These are phyloP conservation scores for Phialophora tarda DNA, from an alignment of 2,329 filamentous ascomycete species.

Conservation along the genomic window DNA sequence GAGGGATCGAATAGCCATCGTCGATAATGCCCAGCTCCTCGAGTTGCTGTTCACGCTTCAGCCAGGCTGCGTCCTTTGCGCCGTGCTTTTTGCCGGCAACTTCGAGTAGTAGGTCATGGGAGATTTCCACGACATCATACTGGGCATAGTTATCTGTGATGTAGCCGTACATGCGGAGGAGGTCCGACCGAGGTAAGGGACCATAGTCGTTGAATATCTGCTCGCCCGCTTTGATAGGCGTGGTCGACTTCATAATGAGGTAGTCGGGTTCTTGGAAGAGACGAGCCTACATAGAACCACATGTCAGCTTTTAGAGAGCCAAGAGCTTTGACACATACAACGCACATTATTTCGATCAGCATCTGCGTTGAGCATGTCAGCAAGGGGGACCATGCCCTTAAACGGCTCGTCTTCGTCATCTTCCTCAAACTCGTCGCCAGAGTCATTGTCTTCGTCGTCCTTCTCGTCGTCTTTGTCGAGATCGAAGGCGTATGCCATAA, in stretches of 20 bases:
- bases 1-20: conserved; percentile 70
- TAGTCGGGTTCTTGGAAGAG: conserved; percentile 64
- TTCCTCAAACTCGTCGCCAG: conserved; percentile 33
- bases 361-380: conserved; percentile 87
- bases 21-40: conserved; percentile 70
- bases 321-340: conserved; percentile 47
- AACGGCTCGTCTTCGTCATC: conserved; percentile 52
- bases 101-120: conserved; percentile 63
- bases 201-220: conserved; percentile 92
- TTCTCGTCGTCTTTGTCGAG: conserved; percentile 52
- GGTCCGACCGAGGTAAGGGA: conserved; percentile 78
- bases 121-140: conserved; percentile 83
- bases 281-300: conserved; percentile 49
- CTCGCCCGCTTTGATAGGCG: conserved; percentile 70
- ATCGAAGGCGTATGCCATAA: conserved; percentile 94
- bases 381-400: conserved; percentile 79
- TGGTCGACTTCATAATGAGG: conserved; percentile 74
- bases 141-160: conserved; percentile 76
- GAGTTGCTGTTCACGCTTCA: conserved; percentile 52
- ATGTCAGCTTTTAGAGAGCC: conserved; percentile 6
- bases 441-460: conserved; percentile 32
- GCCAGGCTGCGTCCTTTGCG: conserved; percentile 46
- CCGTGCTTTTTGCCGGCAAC: conserved; percentile 44
- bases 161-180: conserved; percentile 85
- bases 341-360: conserved; percentile 73